Conservation (phyloP, 345 rosid genomes). For the Hibiscus syriacus region DNA sequence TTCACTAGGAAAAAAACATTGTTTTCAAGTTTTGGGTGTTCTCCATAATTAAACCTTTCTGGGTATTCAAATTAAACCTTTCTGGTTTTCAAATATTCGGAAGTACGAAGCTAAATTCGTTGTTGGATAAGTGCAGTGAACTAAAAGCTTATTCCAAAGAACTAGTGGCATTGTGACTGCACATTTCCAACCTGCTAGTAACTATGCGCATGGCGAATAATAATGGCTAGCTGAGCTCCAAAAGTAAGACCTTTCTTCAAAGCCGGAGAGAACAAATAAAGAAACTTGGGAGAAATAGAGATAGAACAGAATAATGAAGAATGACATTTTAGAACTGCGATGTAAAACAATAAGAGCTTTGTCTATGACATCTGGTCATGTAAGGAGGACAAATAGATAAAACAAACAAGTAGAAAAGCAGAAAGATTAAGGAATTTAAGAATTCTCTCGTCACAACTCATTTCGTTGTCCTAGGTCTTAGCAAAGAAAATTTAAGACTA, state of each 20-base stretch:
- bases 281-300: no score
- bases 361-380: no score
- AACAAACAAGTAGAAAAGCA: no score
- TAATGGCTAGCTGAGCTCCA: background rate
- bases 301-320: background rate
- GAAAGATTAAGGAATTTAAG: no score
- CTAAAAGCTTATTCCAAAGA: no score
- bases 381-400: no score
- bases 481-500: background rate
- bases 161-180: no score
- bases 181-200: background rate
- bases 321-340: no score
- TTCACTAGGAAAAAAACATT: background rate
- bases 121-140: background rate
- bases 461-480: background rate
- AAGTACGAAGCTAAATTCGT: no score
- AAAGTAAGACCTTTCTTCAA: no score
- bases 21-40: background rate
- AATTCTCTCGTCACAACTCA: background rate
- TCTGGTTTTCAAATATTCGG: background rate
- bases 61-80: no score
- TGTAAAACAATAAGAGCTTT: no score
- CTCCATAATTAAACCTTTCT: background rate
- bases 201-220: background rate
- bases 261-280: background rate